Evolutionary conservation across 2,329 filamentous ascomycete species (phyloP), one percentile per base, ranked within the genome.

Genomic region (Aspergillus sp.): DNA sequence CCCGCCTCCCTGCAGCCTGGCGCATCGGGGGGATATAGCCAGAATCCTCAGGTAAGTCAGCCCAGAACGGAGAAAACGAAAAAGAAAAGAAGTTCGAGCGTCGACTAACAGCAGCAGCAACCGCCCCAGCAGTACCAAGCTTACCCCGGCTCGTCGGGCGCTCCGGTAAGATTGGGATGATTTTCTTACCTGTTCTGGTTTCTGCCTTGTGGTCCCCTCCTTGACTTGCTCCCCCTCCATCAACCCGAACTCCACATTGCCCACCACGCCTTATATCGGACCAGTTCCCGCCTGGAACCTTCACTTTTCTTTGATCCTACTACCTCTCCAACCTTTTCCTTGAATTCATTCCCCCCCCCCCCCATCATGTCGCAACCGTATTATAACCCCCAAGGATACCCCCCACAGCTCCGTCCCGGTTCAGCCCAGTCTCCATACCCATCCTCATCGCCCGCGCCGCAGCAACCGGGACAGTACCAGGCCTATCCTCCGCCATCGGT

Each of bases 91-190:
- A 42, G 19, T 30, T 8, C 26, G 8, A 30, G 22, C 22, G 3
- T 4, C 22, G 9, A 42, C n/a, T 17, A 22, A 42, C n/a, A 22
- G 19, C 40, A 42, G 5, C 50, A 51, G 30, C 58, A 52, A 50
- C 55, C 54, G 48, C 50, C 50, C 47, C 76, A 79, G 60, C 73
- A 76, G 63, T 83, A 84, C 70, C 80, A 83, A 72, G 76, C 81
- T 59, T 84, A 80, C 66, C 76, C 75, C 61, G 76, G 75, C 61
- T 51, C 57, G 48, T 63, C 65, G 55, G 65, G 63, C 59, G 55
- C 53, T 51, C 61, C 69, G 65, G 71, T 73, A 73, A 69, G 71
- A 65, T 58, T 54, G 47, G 53, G 33, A 54, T 58, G 49, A 53
- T 49, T 56, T 47, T 59, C 32, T n/a, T n/a, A n/a, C 14, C 3